These are phyloP conservation scores for Pterocarpus santalinus DNA, from an alignment of 306 rosid species.

Conservation along the genomic window DNA sequence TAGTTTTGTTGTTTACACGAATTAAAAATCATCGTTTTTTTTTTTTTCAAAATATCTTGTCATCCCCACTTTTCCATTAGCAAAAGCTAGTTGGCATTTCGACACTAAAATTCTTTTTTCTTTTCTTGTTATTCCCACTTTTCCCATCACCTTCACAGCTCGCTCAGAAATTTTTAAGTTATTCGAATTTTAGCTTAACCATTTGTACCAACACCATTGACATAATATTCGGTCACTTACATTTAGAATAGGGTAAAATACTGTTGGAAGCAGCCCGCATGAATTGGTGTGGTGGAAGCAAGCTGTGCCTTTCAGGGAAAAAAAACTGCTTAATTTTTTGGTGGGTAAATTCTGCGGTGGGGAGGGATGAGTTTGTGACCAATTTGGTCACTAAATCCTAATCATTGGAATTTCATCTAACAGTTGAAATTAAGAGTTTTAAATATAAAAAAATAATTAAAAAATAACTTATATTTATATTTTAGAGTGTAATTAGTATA, in stretches of 20 bases:
- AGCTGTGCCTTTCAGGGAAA: background rate
- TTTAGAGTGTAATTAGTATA: no score
- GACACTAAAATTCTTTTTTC: background rate
- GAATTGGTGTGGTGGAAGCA: background rate
- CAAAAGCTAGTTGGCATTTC: background rate
- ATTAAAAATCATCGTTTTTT: background rate
- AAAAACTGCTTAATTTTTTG: background rate
- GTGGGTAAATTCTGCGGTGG: no score
- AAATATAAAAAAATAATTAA: no score
- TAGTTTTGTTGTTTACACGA: background rate
- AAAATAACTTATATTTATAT: no score
- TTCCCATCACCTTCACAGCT: background rate
- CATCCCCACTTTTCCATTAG: background rate
- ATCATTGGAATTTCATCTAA: no score
- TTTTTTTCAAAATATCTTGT: background rate
- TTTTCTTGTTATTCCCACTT: background rate
- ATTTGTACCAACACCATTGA: background rate
- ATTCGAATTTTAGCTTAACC: background rate
- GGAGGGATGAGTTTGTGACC: no score
- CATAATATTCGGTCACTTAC: background rate
- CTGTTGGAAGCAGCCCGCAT: background rate
- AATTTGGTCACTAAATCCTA: no score
- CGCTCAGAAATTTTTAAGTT: background rate
- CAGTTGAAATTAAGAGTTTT: no score
- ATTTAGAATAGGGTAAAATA: background rate